These are phyloP conservation scores for Cryptococcus maquisensis DNA, from an alignment of 1,284 basidiomycete genomes.

Conservation along the genomic window DNA sequence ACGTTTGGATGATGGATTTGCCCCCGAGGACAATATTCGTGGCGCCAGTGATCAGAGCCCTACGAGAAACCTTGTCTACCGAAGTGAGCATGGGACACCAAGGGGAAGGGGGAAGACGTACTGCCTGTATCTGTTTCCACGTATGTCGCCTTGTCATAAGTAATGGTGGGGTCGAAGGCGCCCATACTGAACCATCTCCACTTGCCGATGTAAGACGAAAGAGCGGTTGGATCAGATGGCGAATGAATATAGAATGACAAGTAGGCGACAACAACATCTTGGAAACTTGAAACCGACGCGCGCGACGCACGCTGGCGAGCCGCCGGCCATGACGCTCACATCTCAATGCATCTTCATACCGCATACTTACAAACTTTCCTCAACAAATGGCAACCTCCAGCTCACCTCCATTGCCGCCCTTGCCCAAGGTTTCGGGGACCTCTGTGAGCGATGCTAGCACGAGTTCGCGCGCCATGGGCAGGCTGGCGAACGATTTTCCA, in stretches of 20 bases:
- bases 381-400: not conserved
- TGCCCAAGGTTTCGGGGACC: not conserved
- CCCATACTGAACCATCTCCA: conserved; percentile 32
- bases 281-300: not conserved
- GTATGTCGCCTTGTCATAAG: conserved; percentile 43
- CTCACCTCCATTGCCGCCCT: not conserved
- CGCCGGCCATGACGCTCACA: not conserved
- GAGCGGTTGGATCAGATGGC: not conserved
- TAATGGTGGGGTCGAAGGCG: conserved; percentile 42
- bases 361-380: not conserved
- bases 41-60: conserved; percentile 87
- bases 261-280: too few species aligned
- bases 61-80: conserved; percentile 78
- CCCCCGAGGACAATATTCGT: conserved; percentile 96
- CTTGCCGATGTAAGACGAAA: not conserved
- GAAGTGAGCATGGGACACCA: not conserved
- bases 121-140: conserved; percentile 48
- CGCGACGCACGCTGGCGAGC: not conserved
- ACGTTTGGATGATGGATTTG: conserved; percentile 86
- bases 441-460: not conserved
- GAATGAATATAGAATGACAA: not conserved
- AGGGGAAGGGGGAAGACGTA: conserved; percentile 14
- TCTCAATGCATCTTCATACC: not conserved
- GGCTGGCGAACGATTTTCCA: conserved; percentile 24
- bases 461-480: conserved; percentile 18